Percentiles rank a stretch among this genome's conserved stretches.
phyloP scores from a whole-genome alignment of 2,329 filamentous ascomycete genomes.

The Colletotrichum scovillei region DNA sequence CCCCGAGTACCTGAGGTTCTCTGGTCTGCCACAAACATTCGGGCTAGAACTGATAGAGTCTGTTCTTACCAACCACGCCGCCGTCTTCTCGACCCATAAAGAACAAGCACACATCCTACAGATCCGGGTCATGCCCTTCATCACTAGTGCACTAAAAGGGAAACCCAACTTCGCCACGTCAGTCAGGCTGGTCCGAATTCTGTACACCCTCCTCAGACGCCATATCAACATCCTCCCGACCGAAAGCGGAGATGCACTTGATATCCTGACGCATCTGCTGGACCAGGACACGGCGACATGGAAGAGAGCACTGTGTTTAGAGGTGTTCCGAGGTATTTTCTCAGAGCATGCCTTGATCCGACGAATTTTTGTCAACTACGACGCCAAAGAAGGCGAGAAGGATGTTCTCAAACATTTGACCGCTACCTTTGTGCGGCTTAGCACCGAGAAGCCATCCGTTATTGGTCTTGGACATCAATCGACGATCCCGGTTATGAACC shows the following conservation, averaged over 20 bases:
- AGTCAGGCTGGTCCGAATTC: slow-evolving; percentile 82
- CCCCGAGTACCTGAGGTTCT: slow-evolving; percentile 84
- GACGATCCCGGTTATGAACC: slow-evolving; percentile 76
- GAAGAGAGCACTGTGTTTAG: slow-evolving; percentile 92
- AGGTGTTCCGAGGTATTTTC: slow-evolving; percentile 89
- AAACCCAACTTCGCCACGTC: slow-evolving; percentile 84
- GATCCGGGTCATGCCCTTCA: slow-evolving; percentile 82
- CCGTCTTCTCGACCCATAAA: slow-evolving; percentile 79
- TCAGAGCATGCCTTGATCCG: slow-evolving; percentile 82
- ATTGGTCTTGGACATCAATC: slow-evolving; percentile 93
- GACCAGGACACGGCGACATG: slow-evolving; percentile 87
- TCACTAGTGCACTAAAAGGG: slow-evolving; percentile 81
- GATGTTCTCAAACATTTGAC: slow-evolving; percentile 84
- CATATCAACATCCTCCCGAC: slow-evolving; percentile 79
- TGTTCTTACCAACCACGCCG: slow-evolving; percentile 85
- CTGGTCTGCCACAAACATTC: slow-evolving; percentile 82
- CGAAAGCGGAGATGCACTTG: slow-evolving; percentile 86
- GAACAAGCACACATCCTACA: slow-evolving; percentile 86
- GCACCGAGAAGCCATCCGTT: slow-evolving; percentile 87
- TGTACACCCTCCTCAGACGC: slow-evolving; percentile 83
- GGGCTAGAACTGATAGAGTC: slow-evolving; percentile 93
- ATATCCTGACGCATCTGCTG: slow-evolving; percentile 84
- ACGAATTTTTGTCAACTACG: slow-evolving; percentile 84
- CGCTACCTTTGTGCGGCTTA: slow-evolving; percentile 89
- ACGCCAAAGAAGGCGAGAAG: slow-evolving; percentile 77